Evolutionary conservation across 169 alveolate species (phyloP).

Genomic region (Theileria parva): DNA sequence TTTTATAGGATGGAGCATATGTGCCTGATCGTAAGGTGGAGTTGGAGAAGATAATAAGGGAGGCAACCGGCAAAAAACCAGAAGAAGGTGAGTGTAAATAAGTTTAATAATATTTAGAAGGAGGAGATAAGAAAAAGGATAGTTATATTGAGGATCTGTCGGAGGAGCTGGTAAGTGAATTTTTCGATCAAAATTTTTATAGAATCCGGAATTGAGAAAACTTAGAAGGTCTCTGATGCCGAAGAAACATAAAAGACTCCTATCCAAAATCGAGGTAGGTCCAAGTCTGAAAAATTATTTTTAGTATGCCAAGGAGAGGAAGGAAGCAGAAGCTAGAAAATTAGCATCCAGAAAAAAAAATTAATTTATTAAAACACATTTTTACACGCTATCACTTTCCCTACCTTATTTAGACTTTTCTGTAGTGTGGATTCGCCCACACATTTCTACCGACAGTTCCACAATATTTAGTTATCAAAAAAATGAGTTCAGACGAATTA

Average conservation of each 20-base stretch:
- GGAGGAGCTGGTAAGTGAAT: slow-evolving; percentile 25
- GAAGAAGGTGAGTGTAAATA: slow-evolving; percentile 25
- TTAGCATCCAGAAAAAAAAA: slow-evolving; percentile 32
- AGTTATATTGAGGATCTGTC: slow-evolving; percentile 5
- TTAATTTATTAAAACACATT: background rate
- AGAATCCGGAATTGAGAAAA: slow-evolving; percentile 51
- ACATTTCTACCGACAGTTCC: slow-evolving; percentile 30
- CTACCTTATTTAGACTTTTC: background rate
- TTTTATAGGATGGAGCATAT: slow-evolving; percentile 32
- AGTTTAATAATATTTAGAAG: background rate
- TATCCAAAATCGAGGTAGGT: slow-evolving; percentile 62
- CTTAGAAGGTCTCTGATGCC: slow-evolving; percentile 60
- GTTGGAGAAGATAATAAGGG: slow-evolving; percentile 53
- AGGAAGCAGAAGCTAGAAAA: slow-evolving; percentile 55
- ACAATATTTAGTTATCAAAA: slow-evolving; percentile 24
- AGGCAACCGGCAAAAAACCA: slow-evolving; percentile 14
- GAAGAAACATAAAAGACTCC: slow-evolving; percentile 56
- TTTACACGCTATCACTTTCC: background rate
- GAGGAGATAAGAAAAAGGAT: background rate
- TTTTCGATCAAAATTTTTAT: slow-evolving; percentile 5
- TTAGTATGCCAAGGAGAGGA: slow-evolving; percentile 48
- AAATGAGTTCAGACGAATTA: slow-evolving; percentile 59
- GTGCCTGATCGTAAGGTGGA: slow-evolving; percentile 59
- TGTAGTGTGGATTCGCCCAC: slow-evolving; percentile 11
- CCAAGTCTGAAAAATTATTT: background rate